Evolutionary conservation across 352 stramenopile genomes (phyloP), one percentile per base, ranked within the genome.

Genomic region (Phytophthora pinifolia): DNA sequence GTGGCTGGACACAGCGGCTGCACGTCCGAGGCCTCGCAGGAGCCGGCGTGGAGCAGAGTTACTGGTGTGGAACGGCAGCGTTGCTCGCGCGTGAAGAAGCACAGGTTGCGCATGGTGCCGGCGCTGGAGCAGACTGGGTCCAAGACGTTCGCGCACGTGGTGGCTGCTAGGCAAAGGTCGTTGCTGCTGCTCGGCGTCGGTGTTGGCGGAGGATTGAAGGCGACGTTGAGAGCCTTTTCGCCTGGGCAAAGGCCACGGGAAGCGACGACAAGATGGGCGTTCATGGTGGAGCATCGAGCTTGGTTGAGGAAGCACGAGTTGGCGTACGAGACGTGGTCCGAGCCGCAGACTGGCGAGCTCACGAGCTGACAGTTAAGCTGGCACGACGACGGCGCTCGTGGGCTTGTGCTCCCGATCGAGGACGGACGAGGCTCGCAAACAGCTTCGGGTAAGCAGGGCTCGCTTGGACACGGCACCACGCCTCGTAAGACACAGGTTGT

Each of bases 281-380:
- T 48, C 4, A 33, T 38, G 39, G 37, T 51, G 3, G 31, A 33
- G 39, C 74, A 88, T 38, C 73, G 66, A 3, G 70, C 74, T 47
- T 68, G 43, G n/a, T 80, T 60, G 18, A 88, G 67, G 50, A 77
- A 83, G 41, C 77, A 88, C 22, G 45, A 32, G 46, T 84, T 88
- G 2, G 64, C 65, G 22, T 83, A 88, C 20, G 77, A 75, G 3
- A 74, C 54, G 12, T 47, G 46, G 35, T 85, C 46, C 0, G 74
- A 84, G 8, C 59, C 74, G 25, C 77, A 85, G 12, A 85, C 70
- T 9, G 74, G 74, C 1, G 70, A 59, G 45, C 61, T 54, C 9
- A 76, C 43, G 18, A 72, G 58, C 17, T 76, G 67, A 29, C 74
- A 86, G 33, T 59, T 51, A 0, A 62, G 45, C 2, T 57, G 34